Evolutionary conservation across 805 yeast genomes (phyloP), one percentile per base, ranked within the genome.

Genomic region (Clavispora phyllophila): DNA sequence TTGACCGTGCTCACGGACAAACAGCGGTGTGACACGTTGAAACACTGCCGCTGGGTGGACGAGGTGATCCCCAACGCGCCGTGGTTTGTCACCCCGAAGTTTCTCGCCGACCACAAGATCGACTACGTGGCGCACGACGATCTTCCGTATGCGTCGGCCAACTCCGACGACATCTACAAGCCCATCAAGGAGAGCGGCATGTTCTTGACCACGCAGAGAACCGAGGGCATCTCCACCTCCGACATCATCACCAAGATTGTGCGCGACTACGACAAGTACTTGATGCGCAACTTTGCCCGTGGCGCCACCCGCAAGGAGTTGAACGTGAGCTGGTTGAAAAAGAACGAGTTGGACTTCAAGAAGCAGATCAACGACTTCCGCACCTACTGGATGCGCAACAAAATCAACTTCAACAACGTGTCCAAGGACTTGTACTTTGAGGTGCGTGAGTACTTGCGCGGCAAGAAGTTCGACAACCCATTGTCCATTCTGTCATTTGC

Each of bases 91-190:
- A 84, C 89, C 2, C 79, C 88, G 42, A 88, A 84, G 36, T 93
- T 93, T 55, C 65, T 93, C 51, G 70, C 70, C 37, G 65, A 84
- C 53, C 96, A 93, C 65, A 70, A 81, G 42, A 88, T 93, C 52
- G 99, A 93, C 63, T 93, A 88, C 57, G 96, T 91, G 47, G 99
- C 99, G 2, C 99, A 93, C 64, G 99, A 93, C 67, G 98, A 93
- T 63, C 70, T 88, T 48, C 99, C 99, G 0, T 93, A 93, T 60
- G 96, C 87, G 1, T 81, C 91, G 19, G 81, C 80, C n/a, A 96
- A 83, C 47, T 74, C 81, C 29, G 96, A 87, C 61, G 99, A 93
- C 62, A 89, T 93, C 42, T 93, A 93, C 68, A 81, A 79, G 62
- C 96, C 97, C 18, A 85, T 93, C 58, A 93, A 93, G 61, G 84